Conservation (phyloP, 176 grass and related monocot species). For the Eragrostis nindensis region DNA sequence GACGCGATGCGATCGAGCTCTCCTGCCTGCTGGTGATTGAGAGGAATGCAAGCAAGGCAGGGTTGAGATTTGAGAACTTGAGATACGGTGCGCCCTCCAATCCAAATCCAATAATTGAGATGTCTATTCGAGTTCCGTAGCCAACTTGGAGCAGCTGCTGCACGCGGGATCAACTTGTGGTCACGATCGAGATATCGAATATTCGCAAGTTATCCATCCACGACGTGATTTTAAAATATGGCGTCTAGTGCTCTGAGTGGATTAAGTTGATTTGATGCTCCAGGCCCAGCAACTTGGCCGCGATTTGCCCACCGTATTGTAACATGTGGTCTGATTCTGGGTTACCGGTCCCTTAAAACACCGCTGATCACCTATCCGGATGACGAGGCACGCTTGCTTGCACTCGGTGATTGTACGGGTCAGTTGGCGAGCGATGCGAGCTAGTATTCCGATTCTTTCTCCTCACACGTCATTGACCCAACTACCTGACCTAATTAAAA, state of each 20-base stretch:
- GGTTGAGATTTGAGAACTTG: background rate
- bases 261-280: background rate
- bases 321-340: background rate
- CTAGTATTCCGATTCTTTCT: background rate
- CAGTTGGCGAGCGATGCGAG: too few species aligned
- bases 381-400: background rate
- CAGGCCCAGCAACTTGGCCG: background rate
- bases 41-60: background rate
- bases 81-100: background rate
- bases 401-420: background rate
- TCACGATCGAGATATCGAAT: background rate
- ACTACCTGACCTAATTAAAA: background rate
- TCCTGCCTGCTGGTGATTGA: background rate
- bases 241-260: background rate
- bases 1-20: background rate
- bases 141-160: background rate
- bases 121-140: conserved; percentile 3
- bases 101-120: conserved; percentile 16
- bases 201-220: background rate
- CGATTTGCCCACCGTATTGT: background rate
- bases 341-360: background rate
- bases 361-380: background rate
- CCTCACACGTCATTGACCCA: background rate
- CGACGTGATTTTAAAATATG: background rate
- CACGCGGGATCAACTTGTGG: background rate